Base-by-base conservation (phyloP, 2,329 filamentous ascomycete genomes). In the Calonectria honghensis region DNA sequence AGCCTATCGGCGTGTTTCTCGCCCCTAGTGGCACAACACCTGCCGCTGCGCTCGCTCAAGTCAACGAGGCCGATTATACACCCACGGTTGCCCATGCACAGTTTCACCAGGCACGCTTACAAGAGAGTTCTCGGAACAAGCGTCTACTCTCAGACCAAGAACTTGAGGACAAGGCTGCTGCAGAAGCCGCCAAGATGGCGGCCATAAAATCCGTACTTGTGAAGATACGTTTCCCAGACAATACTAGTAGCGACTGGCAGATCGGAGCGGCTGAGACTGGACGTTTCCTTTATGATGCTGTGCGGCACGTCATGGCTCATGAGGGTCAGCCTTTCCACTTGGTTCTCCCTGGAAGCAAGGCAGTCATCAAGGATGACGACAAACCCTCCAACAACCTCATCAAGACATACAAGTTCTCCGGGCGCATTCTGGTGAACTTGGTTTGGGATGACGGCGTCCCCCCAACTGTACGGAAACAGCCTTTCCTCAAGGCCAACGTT, bases 221-320 rank as follows among this genome's bases (percentile, higher is more conserved):
- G 76, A 95, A 94, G 77, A 91, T 98, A 64, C 94, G 96, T 32
- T 96, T 98, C 79, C 96, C 96, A 0, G 96, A 98, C 82, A 94
- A 96, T 79, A 94, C 93, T 72, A 92, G 93, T 68, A 91, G 96
- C 39, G 91, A 95, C 67, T 93, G 93, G 86, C 90, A 89, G n/a
- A 92, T 97, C 78, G 90, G 89, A 1, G 91, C 92, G 27, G 83
- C 87, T 1, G 93, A 96, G 68, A 95, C 94, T 0, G 94, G 93
- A 1, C 88, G 90, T 4, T 90, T 91, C 66, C 87, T 99, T 2
- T 95, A 98, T 85, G 87, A 88, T 18, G 95, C 94, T 77, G 94
- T 98, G 24, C 89, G 92, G 68, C 88, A 88, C 54, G 92, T 96
- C 75, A 93, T 99, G 84, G 90, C 92, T 1, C 84, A 91, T 71